These are phyloP conservation scores for Paradendryphiella salina DNA, from an alignment of 2,329 filamentous ascomycete species.

Conservation along the genomic window DNA sequence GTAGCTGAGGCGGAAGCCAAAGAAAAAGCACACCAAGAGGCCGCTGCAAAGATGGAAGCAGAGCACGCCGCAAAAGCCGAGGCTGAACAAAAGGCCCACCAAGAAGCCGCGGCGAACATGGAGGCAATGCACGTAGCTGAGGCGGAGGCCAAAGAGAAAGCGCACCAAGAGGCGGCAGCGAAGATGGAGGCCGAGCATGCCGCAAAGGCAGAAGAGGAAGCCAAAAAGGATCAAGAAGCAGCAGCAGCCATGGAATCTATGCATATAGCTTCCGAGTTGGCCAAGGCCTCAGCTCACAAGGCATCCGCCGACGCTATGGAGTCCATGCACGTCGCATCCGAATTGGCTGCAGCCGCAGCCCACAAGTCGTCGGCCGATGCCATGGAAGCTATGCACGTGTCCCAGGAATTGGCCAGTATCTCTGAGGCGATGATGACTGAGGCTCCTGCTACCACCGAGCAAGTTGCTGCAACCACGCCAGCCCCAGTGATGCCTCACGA, in stretches of 20 bases:
- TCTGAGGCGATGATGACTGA: slow-evolving; percentile 5
- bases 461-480: slow-evolving; percentile 2
- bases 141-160: slow-evolving; percentile 24
- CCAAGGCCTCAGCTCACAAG: slow-evolving; percentile 12
- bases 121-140: slow-evolving; percentile 27
- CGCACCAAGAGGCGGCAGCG: slow-evolving; percentile 20
- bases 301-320: slow-evolving; percentile 17
- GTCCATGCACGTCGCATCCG: slow-evolving; percentile 16
- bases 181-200: slow-evolving; percentile 22
- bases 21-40: slow-evolving; percentile 15
- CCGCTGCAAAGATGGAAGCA: slow-evolving; percentile 25
- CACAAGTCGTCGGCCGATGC: slow-evolving; percentile 18
- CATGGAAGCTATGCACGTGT: slow-evolving; percentile 22
- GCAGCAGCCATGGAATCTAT: slow-evolving; percentile 13
- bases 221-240: slow-evolving; percentile 21
- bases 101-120: slow-evolving; percentile 24
- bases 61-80: slow-evolving; percentile 22
- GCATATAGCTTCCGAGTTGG: slow-evolving; percentile 13
- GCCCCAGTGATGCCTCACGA: slow-evolving; percentile 11
- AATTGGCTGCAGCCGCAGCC: slow-evolving; percentile 13
- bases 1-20: slow-evolving; percentile 19
- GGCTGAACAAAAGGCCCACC: slow-evolving; percentile 14
- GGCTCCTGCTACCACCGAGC: slow-evolving; percentile 4
- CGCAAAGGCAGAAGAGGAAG: slow-evolving; percentile 24
- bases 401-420: slow-evolving; percentile 13